These are phyloP conservation scores for Funneliformis geosporum DNA, from an alignment of 192 early-diverging fungal species.

Conservation along the genomic window DNA sequence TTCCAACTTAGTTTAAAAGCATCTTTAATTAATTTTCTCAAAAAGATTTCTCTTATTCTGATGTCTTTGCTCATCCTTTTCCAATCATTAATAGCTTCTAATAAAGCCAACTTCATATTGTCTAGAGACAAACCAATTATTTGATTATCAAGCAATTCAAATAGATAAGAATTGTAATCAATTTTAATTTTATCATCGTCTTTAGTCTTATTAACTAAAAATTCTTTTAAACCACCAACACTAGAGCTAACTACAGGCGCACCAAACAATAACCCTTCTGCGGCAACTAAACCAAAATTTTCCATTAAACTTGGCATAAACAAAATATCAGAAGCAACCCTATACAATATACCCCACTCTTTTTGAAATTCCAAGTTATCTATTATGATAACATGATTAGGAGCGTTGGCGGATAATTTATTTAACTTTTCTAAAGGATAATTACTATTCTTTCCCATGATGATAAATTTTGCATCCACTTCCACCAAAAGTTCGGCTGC, in stretches of 20 bases:
- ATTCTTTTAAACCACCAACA: conserved; percentile 55
- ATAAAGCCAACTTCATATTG: conserved; percentile 41
- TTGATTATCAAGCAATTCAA: conserved; percentile 37
- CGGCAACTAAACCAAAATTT: conserved; percentile 58
- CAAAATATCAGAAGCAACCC: conserved; percentile 56
- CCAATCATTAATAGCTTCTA: conserved; percentile 41
- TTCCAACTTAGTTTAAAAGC: conserved; percentile 54
- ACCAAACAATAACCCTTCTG: conserved; percentile 59
- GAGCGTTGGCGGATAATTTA: conserved; percentile 38
- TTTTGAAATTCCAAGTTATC: conserved; percentile 42
- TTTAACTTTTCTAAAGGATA: conserved; percentile 46
- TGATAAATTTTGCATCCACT: conserved; percentile 49
- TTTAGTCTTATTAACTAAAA: conserved; percentile 49
- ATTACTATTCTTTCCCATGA: conserved; percentile 58
- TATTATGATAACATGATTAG: conserved; percentile 46
- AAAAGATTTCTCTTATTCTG: conserved; percentile 46
- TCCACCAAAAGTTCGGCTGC: conserved; percentile 40
- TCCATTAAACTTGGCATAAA: conserved; percentile 57
- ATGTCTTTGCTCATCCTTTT: conserved; percentile 30
- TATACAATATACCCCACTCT: conserved; percentile 49
- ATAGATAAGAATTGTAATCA: conserved; percentile 32
- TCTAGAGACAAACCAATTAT: conserved; percentile 7
- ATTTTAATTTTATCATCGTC: neutral
- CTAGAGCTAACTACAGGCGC: conserved; percentile 52
- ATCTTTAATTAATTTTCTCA: conserved; percentile 48